These are phyloP conservation scores for Eucalyptus erythrocorys DNA, from an alignment of 345 rosid genomes.

Conservation along the genomic window DNA sequence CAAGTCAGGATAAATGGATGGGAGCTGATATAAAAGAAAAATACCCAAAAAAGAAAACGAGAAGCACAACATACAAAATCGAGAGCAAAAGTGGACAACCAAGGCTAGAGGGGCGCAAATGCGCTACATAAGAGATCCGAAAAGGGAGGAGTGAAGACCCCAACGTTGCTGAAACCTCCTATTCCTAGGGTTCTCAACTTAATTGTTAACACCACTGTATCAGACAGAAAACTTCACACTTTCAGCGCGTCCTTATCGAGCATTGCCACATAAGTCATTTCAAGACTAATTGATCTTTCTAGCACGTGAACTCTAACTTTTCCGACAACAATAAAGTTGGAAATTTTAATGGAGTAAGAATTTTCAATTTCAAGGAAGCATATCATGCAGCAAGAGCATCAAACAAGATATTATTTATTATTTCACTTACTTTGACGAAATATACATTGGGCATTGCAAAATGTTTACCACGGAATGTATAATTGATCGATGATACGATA, in stretches of 20 bases:
- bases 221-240: neutral
- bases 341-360: neutral
- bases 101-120: no score
- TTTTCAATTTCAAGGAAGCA: neutral
- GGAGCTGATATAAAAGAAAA: no score
- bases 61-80: no score
- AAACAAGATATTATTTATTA: neutral
- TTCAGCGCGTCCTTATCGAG: neutral
- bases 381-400: accelerated
- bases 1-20: no score
- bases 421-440: neutral
- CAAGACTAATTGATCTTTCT: neutral
- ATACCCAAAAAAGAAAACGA: no score
- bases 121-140: no score
- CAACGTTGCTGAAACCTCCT: no score
- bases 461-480: neutral
- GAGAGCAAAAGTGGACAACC: no score
- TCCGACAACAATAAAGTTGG: neutral
- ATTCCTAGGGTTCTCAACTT: neutral
- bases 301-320: neutral
- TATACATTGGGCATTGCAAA: neutral
- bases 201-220: neutral
- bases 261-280: neutral
- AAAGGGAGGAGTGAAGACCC: no score
- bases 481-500: neutral